Evolutionary conservation across 441 rosid genomes (phyloP).

Genomic region (Euphorbia schlechtendalii): DNA sequence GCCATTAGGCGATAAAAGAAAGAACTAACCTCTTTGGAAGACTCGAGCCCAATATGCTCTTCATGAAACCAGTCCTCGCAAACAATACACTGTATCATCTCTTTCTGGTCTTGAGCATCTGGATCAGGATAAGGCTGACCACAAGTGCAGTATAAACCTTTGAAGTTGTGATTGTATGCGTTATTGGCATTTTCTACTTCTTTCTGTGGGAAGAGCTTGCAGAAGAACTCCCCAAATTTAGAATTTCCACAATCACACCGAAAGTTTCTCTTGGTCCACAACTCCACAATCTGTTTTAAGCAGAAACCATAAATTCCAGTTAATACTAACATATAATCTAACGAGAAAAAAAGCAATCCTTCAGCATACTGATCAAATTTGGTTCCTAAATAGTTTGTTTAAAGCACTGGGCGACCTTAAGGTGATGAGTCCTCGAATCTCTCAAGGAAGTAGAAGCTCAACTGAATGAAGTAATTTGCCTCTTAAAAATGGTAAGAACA

Average conservation of each 20-base stretch:
- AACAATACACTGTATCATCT: constrained; percentile 93
- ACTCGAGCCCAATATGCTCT: constrained; percentile 63
- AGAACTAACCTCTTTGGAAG: constrained; percentile 51
- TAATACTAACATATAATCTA: background rate
- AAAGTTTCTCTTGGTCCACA: constrained; percentile 93
- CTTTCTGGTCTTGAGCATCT: constrained; percentile 73
- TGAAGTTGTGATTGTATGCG: constrained; percentile 85
- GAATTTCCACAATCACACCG: constrained; percentile 94
- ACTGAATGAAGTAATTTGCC: too few species aligned
- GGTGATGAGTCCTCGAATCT: background rate
- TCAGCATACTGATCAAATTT: background rate
- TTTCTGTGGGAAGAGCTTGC: constrained; percentile 75
- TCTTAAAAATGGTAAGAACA: too few species aligned
- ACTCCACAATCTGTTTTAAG: constrained; percentile 66
- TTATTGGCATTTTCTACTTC: constrained; percentile 69
- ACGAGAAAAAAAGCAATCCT: background rate
- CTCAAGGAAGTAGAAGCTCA: too few species aligned
- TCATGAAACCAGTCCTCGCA: constrained; percentile 99
- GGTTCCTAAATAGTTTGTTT: background rate
- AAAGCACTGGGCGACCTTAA: background rate
- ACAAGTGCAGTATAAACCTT: constrained; percentile 85
- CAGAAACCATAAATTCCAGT: background rate
- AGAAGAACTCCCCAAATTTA: constrained; percentile 60
- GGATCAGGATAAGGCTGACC: constrained; percentile 84
- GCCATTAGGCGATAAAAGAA: constrained; percentile 10